These are phyloP conservation scores for Aspergillus cejpii DNA, from an alignment of 2,329 filamentous ascomycete genomes.

Conservation along the genomic window DNA sequence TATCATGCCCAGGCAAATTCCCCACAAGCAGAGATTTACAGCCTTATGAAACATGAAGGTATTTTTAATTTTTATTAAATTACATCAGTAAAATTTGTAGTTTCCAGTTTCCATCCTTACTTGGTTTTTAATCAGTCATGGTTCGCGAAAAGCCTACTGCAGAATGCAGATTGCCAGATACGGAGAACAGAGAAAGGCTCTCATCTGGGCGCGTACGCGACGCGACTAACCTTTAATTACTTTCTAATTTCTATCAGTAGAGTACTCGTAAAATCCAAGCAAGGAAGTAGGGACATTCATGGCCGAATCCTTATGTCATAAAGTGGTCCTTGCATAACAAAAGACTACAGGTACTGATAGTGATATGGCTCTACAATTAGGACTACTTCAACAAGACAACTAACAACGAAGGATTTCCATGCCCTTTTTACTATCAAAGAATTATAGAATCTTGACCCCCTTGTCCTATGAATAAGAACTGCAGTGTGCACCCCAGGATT, in stretches of 20 bases:
- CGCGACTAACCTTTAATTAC: constrained; percentile 12
- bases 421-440: no score
- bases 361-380: no score
- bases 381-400: no score
- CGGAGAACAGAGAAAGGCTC: no score
- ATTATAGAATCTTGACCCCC: no score
- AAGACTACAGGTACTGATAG: no score
- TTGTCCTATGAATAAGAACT: neutral
- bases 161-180: neutral
- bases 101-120: neutral
- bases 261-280: no score
- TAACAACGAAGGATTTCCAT: no score
- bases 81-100: neutral
- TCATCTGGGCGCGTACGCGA: constrained; percentile 15
- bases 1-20: neutral
- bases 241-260: no score
- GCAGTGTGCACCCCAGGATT: neutral
- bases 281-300: no score
- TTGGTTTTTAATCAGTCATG: neutral
- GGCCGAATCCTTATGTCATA: no score
- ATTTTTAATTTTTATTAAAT: neutral
- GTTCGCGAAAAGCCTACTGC: neutral
- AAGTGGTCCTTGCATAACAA: no score
- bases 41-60: neutral
- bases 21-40: neutral